These are phyloP conservation scores for Helicocarpus griseus DNA, from an alignment of 2,329 filamentous ascomycete genomes.

Conservation along the genomic window DNA sequence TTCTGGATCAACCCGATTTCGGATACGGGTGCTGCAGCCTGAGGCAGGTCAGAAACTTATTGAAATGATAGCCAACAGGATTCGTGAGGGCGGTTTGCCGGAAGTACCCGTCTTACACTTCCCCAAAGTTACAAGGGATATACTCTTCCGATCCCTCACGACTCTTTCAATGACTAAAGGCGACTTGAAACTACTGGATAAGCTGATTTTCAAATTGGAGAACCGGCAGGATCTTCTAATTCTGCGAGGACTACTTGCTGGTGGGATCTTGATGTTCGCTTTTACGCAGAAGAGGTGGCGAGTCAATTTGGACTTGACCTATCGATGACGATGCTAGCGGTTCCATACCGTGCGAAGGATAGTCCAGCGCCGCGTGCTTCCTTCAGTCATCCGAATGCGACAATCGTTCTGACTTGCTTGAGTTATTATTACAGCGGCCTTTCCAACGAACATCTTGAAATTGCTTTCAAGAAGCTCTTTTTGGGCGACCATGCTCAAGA, in stretches of 20 bases:
- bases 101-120: constrained; percentile 38
- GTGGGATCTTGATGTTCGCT: constrained; percentile 45
- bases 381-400: constrained; percentile 53
- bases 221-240: constrained; percentile 28
- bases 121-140: constrained; percentile 18
- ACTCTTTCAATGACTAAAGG: constrained; percentile 18
- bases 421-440: constrained; percentile 51
- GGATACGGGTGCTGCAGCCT: constrained; percentile 38
- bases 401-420: constrained; percentile 47
- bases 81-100: constrained; percentile 37
- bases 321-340: constrained; percentile 46
- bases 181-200: constrained; percentile 29
- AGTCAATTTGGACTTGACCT: constrained; percentile 52
- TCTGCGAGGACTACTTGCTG: constrained; percentile 42
- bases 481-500: constrained; percentile 42
- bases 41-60: constrained; percentile 27
- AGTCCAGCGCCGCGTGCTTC: constrained; percentile 46
- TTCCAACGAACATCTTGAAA: constrained; percentile 38
- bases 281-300: constrained; percentile 51
- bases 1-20: constrained; percentile 35
- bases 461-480: constrained; percentile 38
- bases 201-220: no score
- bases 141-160: constrained; percentile 39
- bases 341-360: constrained; percentile 54
- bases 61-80: constrained; percentile 17